Evolutionary conservation across 306 rosid species (phyloP).

Genomic region (Vachellia pachyceras): DNA sequence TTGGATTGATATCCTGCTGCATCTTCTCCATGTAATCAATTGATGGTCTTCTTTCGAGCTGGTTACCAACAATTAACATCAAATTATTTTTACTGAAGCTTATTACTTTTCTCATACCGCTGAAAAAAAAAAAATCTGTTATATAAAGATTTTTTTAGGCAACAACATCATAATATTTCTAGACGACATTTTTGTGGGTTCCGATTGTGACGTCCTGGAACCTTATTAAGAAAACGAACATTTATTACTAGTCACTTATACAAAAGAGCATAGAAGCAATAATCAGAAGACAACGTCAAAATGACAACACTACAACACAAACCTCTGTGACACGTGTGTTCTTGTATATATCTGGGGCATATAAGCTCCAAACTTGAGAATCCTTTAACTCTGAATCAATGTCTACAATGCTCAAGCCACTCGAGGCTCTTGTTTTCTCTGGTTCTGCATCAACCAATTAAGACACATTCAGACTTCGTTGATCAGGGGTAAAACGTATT

Average conservation of each 20-base stretch:
- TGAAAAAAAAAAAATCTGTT: no score
- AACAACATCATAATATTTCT: background rate
- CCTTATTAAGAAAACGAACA: background rate
- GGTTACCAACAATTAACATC: conserved; percentile 33
- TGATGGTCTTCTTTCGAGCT: conserved; percentile 67
- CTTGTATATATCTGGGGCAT: conserved; percentile 63
- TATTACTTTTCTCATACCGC: background rate
- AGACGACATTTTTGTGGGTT: background rate
- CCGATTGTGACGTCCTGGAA: background rate
- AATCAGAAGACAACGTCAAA: conserved; percentile 15
- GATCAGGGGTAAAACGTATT: background rate
- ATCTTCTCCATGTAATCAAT: conserved; percentile 60
- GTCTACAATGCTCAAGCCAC: conserved; percentile 39
- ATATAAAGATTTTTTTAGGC: conserved; percentile 18
- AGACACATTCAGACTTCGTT: conserved; percentile 23
- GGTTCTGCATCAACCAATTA: conserved; percentile 45
- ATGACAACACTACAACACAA: conserved; percentile 34
- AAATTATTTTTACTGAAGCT: background rate
- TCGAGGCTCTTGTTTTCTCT: conserved; percentile 41
- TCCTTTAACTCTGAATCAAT: conserved; percentile 55
- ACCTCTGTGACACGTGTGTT: conserved; percentile 62
- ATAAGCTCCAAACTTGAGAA: conserved; percentile 60
- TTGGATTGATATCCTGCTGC: conserved; percentile 68
- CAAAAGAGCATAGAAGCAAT: background rate
- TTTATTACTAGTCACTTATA: background rate